These are phyloP conservation scores for Pestalotiopsis sp. DNA, from an alignment of 2,329 filamentous ascomycete genomes.

Conservation along the genomic window DNA sequence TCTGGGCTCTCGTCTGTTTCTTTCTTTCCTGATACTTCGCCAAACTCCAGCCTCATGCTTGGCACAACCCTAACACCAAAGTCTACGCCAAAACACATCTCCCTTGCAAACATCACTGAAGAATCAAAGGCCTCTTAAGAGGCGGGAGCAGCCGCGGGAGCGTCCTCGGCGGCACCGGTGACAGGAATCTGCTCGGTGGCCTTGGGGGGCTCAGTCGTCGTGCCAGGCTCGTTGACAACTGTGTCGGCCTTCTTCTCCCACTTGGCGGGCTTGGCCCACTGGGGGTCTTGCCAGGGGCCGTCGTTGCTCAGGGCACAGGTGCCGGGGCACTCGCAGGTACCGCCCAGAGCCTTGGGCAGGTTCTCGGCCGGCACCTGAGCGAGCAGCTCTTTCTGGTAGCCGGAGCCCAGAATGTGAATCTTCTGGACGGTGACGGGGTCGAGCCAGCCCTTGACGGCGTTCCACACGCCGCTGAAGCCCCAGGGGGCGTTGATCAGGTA, in stretches of 20 bases:
- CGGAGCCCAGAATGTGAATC: slow-evolving; percentile 84
- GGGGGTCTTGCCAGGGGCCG: slow-evolving; percentile 81
- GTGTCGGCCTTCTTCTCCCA: slow-evolving; percentile 49
- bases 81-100: neutral
- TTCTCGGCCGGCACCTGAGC: slow-evolving; percentile 87
- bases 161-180: slow-evolving; percentile 14
- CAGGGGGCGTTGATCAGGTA: slow-evolving; percentile 98
- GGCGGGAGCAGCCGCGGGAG: slow-evolving; percentile 27
- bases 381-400: slow-evolving; percentile 84
- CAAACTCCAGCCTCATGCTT: neutral
- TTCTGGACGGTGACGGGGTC: slow-evolving; percentile 96
- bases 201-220: slow-evolving; percentile 18
- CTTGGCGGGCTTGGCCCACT: slow-evolving; percentile 68
- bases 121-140: slow-evolving; percentile 23
- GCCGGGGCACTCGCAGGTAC: slow-evolving; percentile 77
- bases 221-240: slow-evolving; percentile 34
- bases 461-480: slow-evolving; percentile 89
- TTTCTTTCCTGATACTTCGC: neutral
- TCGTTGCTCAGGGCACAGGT: slow-evolving; percentile 87
- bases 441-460: slow-evolving; percentile 87
- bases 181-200: slow-evolving; percentile 7
- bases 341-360: slow-evolving; percentile 84
- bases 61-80: slow-evolving; percentile 2
- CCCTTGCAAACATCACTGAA: slow-evolving; percentile 10
- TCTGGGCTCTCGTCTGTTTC: neutral